These are phyloP conservation scores for Lizonia empirigonia DNA, from an alignment of 2,329 filamentous ascomycete species.

Conservation along the genomic window DNA sequence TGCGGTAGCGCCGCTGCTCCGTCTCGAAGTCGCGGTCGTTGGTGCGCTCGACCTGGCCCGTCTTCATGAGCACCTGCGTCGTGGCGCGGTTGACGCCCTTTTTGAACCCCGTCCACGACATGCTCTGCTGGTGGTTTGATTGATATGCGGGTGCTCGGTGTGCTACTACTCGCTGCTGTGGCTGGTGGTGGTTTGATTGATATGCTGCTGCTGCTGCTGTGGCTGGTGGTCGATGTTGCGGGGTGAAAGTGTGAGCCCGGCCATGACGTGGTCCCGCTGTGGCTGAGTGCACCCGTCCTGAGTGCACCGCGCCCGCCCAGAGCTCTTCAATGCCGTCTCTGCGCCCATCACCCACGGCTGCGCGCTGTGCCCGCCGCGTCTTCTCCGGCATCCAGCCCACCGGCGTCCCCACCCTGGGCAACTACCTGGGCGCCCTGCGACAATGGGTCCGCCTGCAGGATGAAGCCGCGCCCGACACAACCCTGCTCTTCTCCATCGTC, in stretches of 20 bases:
- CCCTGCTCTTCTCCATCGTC: constrained; percentile 83
- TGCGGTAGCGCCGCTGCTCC: constrained; percentile 93
- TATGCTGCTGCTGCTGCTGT: background rate
- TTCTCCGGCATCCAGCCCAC: constrained; percentile 99
- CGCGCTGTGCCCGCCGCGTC: constrained; percentile 51
- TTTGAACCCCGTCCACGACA: constrained; percentile 76
- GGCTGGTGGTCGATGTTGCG: too few species aligned
- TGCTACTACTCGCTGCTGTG: background rate
- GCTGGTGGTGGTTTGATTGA: constrained; percentile 14
- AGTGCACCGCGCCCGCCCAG: background rate
- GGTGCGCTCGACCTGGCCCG: constrained; percentile 95
- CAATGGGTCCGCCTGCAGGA: constrained; percentile 86
- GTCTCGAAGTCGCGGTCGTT: constrained; percentile 99
- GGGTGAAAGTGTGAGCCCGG: too few species aligned
- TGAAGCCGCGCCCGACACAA: constrained; percentile 60
- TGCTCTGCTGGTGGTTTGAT: constrained; percentile 32
- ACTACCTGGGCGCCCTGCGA: constrained; percentile 87
- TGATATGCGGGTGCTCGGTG: background rate
- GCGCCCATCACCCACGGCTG: constrained; percentile 4
- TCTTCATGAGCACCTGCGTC: constrained; percentile 99
- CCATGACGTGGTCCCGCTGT: constrained; percentile 7
- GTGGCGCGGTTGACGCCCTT: constrained; percentile 98
- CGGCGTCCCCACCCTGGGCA: constrained; percentile 89
- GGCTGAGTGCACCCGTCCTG: constrained; percentile 7
- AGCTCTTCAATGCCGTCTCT: constrained; percentile 5